These are phyloP conservation scores for Syzygium oleosum DNA, from an alignment of 345 rosid genomes.

Conservation along the genomic window DNA sequence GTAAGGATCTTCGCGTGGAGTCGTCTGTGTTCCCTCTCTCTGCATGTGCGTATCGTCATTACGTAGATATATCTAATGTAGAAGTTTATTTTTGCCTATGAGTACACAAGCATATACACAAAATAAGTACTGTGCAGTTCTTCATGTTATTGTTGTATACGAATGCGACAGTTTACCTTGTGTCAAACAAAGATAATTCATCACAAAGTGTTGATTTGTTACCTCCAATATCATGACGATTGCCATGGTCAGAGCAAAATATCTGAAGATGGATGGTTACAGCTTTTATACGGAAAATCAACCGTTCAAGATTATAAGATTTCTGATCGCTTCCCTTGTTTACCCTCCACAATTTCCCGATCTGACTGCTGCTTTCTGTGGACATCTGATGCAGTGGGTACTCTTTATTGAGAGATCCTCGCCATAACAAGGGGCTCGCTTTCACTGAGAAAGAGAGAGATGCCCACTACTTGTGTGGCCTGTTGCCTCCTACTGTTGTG, in stretches of 20 bases:
- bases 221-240: background rate
- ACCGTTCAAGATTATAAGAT: too few relatives aligned
- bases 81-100: background rate
- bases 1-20: background rate
- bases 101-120: background rate
- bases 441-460: conserved; percentile 81
- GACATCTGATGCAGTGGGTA: conserved; percentile 47
- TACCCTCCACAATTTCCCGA: background rate
- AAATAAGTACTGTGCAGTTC: background rate
- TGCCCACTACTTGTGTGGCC: conserved; percentile 82
- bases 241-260: background rate
- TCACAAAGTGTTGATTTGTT: background rate
- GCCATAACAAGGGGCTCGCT: conserved; percentile 85
- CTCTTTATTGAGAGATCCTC: conserved; percentile 78
- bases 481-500: conserved; percentile 62
- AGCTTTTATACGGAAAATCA: background rate
- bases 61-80: background rate
- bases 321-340: background rate
- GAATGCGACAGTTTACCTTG: background rate
- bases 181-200: background rate
- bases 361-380: background rate
- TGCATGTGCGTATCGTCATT: background rate
- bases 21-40: background rate
- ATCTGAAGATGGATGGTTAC: background rate
- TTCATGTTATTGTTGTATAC: background rate